Evolutionary conservation across 1,284 basidiomycete genomes (phyloP), one percentile per base, ranked within the genome.

Genomic region (Bjerkandera adusta): DNA sequence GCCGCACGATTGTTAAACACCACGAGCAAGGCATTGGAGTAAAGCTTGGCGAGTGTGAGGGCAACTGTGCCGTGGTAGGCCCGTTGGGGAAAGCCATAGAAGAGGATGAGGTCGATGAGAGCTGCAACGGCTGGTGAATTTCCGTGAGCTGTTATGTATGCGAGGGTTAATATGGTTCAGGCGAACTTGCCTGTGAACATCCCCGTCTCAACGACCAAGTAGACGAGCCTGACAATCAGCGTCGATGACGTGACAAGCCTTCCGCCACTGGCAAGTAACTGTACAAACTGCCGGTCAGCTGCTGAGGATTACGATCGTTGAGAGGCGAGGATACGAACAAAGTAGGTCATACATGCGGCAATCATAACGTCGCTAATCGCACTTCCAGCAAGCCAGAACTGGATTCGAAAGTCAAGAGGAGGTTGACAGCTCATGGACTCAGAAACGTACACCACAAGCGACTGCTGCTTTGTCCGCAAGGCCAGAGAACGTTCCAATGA

Each of bases 41-140:
- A 43, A 11, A 43, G 41, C 21, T 43, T 43, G 15, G 41, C 41
- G 41, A 43, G 41, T 13, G 35, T 43, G 22, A 32, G 22, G 29
- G 22, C 41, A 26, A 34, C 13, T 29, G 20, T 24, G 13, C 20
- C 24, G 41, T 34, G 35, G 22, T 43, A 43, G 3, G 41, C 29
- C 5, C 32, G 41, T 22, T 21, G 22, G 8, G 41, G 41, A 2
- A 43, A 32, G 3, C 22, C 41, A 13, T 34, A 21, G 20, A 34
- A 43, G 3, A 43, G 41, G 4, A 43, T 22, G 20, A 43, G 41
- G 12, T 34, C 41, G 7, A 43, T 21, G 3, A 34, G 24, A 1
- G 41, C 41, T 3, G 41, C 21, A 6, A 43, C 11, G 3, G 41
- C 41, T 43, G n/a, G n/a, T n/a, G n/a, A n/a, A n/a, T n/a, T n/a